Evolutionary conservation across 805 yeast genomes (phyloP), one percentile per base, ranked within the genome.

Genomic region (Wickerhamomyces chaumierensis): DNA sequence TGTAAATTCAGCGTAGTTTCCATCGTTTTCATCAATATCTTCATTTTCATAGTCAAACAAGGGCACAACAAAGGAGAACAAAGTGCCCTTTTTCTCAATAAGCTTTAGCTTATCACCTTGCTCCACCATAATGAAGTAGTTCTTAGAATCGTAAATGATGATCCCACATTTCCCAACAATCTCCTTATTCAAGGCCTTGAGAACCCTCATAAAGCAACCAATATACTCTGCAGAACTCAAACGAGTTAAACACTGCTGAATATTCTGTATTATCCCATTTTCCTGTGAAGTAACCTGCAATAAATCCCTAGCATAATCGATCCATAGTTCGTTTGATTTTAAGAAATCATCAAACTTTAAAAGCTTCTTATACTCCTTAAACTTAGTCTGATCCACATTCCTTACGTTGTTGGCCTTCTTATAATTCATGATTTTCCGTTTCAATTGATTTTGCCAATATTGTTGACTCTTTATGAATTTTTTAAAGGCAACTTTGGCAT

Each of bases 141-240:
- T 75, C 54, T 81, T 86, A 8, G 90, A 71, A 53, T 87, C 96
- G 81, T 92, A 83, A 2, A 84, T 61, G 2, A 87, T 83, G 5
- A 87, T 81, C 0, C 96, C 96, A 31, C 63, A 47, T 25, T 68
- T 48, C 0, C 92, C 94, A 7, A 79, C 65, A 39, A 73, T 52
- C 36, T 73, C 69, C 5, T 66, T 61, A 49, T 79, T 81, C 17
- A 61, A 58, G n/a, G 84, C 66, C 35, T 73, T 69, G 2, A 65
- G 49, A 0, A 87, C 87, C 13, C 65, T 66, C 13, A 86, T 41
- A 33, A 57, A 55, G n/a, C 92, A 73, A 3, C 96, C 96, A 48
- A 80, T 81, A 58, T 72, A 81, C 51, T 87, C 96, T 2, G 92
- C 84, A 43, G 80, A 69, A 1, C 90, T 70, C 32, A 87, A 59